Evolutionary conservation across 257 asterid species (phyloP).

Genomic region (Solanum chiquidenum): DNA sequence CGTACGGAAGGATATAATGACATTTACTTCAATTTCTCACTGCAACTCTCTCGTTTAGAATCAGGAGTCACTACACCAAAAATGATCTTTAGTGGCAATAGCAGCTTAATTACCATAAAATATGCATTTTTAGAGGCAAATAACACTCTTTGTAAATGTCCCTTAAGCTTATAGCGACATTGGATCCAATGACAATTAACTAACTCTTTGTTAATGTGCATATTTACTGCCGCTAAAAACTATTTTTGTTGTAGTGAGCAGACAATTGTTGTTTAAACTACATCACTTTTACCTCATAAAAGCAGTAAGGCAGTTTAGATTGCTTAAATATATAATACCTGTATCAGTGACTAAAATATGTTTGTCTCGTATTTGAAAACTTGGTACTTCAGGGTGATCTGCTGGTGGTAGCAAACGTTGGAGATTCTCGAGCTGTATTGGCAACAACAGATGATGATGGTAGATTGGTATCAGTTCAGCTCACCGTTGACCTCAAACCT

Average conservation of each 20-base stretch:
- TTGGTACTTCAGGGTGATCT: constrained; percentile 43
- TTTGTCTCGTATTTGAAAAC: neutral
- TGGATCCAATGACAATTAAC: neutral
- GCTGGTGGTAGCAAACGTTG: constrained; percentile 51
- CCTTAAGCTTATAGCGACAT: neutral
- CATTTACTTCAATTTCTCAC: neutral
- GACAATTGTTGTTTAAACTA: neutral
- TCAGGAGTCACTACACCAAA: neutral
- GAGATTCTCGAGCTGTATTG: constrained; percentile 73
- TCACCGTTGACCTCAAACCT: constrained; percentile 73
- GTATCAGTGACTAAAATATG: neutral
- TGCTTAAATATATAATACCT: neutral
- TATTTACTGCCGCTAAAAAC: neutral
- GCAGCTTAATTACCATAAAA: too few species aligned
- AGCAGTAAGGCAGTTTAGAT: neutral
- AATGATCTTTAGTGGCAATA: neutral
- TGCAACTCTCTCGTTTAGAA: neutral
- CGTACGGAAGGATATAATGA: neutral
- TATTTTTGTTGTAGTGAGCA: neutral
- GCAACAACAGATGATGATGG: constrained; percentile 51
- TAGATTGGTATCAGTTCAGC: constrained; percentile 45
- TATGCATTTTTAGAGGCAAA: neutral
- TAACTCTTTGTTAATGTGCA: neutral
- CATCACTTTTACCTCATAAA: neutral
- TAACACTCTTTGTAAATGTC: neutral